A percentile compares a stretch with the other conserved stretches of the same genome.
These are phyloP conservation scores for Sporothrix variecibatus DNA, from an alignment of 2,329 filamentous ascomycete genomes.

Conservation along the genomic window DNA sequence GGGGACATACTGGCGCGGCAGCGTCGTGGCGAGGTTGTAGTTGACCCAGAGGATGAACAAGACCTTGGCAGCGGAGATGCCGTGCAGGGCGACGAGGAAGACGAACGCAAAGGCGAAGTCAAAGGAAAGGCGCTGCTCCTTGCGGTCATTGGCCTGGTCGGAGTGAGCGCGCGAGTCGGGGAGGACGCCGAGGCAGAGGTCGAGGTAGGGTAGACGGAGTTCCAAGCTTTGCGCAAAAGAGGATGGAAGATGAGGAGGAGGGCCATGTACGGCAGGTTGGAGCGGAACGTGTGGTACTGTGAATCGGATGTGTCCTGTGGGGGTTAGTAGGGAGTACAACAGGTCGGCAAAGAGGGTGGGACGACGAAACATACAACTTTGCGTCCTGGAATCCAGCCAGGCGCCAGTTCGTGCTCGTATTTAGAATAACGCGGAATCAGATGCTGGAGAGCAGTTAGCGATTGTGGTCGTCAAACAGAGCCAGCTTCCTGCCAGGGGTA, in stretches of 20 bases:
- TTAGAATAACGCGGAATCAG: conserved; percentile 76
- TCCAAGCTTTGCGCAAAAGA: conserved; percentile 71
- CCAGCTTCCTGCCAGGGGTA: not conserved
- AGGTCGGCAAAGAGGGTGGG: not conserved
- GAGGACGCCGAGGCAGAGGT: conserved; percentile 19
- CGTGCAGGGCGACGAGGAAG: conserved; percentile 79
- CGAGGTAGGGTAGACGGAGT: conserved; percentile 50
- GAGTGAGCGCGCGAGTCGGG: conserved; percentile 35
- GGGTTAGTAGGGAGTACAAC: not conserved
- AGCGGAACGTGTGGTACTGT: conserved; percentile 83
- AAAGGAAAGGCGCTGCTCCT: conserved; percentile 74
- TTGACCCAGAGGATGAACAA: conserved; percentile 78
- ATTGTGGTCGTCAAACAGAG: too few relatives aligned
- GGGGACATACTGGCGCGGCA: conserved; percentile 73
- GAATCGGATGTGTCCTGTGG: conserved; percentile 82
- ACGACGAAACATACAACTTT: conserved; percentile 67
- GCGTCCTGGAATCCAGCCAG: conserved; percentile 90
- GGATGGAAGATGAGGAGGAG: conserved; percentile 77
- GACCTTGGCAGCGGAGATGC: conserved; percentile 82
- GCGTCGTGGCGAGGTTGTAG: conserved; percentile 71
- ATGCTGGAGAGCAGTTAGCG: conserved; percentile 55
- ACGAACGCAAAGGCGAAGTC: conserved; percentile 79
- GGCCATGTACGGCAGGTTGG: conserved; percentile 80
- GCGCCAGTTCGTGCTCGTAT: conserved; percentile 69
- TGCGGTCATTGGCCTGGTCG: conserved; percentile 55